These are phyloP conservation scores for Colletotrichum tabaci DNA, from an alignment of 2,329 filamentous ascomycete genomes.

Conservation along the genomic window DNA sequence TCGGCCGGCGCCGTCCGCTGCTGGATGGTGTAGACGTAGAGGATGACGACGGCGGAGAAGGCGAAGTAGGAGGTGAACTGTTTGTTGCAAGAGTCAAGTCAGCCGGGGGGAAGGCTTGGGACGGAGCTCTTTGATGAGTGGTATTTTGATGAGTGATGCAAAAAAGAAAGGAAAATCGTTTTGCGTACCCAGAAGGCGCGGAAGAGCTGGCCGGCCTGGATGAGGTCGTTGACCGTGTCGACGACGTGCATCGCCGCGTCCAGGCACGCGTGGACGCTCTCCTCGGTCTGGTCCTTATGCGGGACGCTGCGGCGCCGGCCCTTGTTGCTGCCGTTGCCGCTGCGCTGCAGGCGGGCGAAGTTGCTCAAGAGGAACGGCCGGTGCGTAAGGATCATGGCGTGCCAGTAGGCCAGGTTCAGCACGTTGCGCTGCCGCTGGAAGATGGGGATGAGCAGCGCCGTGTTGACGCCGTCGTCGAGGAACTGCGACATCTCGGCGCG, in stretches of 20 bases:
- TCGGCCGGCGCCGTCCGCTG: slow-evolving; percentile 48
- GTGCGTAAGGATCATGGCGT: slow-evolving; percentile 57
- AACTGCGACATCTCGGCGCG: slow-evolving; percentile 53
- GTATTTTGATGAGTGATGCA: too few species aligned
- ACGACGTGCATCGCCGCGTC: slow-evolving; percentile 57
- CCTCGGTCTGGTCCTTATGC: slow-evolving; percentile 36
- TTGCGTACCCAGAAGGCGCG: slow-evolving; percentile 57
- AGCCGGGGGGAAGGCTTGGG: background rate
- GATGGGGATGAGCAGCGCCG: slow-evolving; percentile 54
- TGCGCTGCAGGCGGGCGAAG: slow-evolving; percentile 48
- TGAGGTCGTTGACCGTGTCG: slow-evolving; percentile 56
- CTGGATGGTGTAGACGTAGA: slow-evolving; percentile 62
- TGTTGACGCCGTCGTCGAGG: slow-evolving; percentile 55
- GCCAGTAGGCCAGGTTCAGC: slow-evolving; percentile 59
- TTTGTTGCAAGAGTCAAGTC: background rate
- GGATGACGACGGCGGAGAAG: slow-evolving; percentile 60
- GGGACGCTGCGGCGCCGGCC: slow-evolving; percentile 14
- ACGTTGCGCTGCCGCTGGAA: slow-evolving; percentile 60
- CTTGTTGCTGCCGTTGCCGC: slow-evolving; percentile 1
- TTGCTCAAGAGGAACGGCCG: slow-evolving; percentile 56
- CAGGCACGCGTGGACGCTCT: slow-evolving; percentile 50
- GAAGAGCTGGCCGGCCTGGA: slow-evolving; percentile 53
- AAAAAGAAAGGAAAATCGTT: too few species aligned
- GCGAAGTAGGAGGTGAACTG: slow-evolving; percentile 60
- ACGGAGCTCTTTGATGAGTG: too few species aligned